These are phyloP conservation scores for Eucalyptus regnans DNA, from an alignment of 345 rosid genomes.

Conservation along the genomic window DNA sequence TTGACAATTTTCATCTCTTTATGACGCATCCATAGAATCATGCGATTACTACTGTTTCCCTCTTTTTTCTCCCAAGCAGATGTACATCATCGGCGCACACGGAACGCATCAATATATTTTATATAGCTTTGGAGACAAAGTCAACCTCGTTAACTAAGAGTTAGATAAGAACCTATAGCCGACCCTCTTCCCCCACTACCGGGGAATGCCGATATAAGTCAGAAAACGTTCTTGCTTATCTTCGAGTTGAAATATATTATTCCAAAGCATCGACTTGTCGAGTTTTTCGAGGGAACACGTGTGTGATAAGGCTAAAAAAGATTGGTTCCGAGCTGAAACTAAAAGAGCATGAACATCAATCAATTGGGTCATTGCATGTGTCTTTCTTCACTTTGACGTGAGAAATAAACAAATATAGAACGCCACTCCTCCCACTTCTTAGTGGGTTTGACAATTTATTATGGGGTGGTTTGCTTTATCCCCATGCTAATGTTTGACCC, in stretches of 20 bases:
- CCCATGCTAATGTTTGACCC: slow-evolving; percentile 11
- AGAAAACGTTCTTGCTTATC: not conserved
- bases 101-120: not conserved
- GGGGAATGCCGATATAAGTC: not conserved
- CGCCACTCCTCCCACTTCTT: not conserved
- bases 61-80: not conserved
- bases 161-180: not conserved
- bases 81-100: not conserved
- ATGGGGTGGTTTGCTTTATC: not conserved
- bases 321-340: not conserved
- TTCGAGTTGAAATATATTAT: not conserved
- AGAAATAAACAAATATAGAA: slow-evolving; percentile 2
- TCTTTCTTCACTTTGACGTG: slow-evolving; percentile 1
- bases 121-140: not conserved
- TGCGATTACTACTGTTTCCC: not conserved
- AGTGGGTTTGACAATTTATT: slow-evolving; percentile 13
- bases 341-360: not conserved
- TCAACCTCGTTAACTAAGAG: not conserved
- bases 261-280: not conserved
- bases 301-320: not conserved
- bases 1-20: not conserved
- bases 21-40: not conserved
- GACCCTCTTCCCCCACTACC: not conserved
- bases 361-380: not conserved
- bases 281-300: not conserved